Conservation (phyloP, 441 rosid genomes). For the Rhodomyrtus psidioides region DNA sequence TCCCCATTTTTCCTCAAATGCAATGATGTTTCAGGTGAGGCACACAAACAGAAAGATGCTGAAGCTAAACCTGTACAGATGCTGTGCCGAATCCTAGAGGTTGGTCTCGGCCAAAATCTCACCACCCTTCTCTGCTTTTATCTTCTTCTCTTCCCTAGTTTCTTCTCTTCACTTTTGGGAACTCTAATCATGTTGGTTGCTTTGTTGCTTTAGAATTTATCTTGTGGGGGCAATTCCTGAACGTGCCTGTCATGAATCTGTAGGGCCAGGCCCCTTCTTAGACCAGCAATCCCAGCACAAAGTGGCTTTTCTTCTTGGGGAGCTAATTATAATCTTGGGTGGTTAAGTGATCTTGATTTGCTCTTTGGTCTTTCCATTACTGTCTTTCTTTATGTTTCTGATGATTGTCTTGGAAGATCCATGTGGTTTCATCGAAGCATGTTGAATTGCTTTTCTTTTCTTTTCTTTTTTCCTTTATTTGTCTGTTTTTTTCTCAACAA, state of each 20-base stretch:
- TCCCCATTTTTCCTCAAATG: conserved; percentile 24
- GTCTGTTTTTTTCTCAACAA: background rate
- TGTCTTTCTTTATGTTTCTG: background rate
- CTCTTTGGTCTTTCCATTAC: background rate
- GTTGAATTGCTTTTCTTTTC: background rate
- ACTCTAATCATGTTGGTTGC: background rate
- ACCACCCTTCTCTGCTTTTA: background rate
- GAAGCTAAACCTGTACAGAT: background rate
- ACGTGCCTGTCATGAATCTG: background rate
- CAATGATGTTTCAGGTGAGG: background rate
- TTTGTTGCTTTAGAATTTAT: background rate
- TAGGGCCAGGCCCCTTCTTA: background rate
- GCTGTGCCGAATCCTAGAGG: background rate
- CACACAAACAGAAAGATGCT: background rate
- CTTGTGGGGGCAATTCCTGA: background rate
- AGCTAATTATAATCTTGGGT: background rate
- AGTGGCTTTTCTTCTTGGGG: background rate
- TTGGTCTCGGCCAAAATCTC: background rate
- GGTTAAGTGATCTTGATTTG: background rate
- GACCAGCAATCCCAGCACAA: background rate
- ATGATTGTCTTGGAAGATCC: background rate
- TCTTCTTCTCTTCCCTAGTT: background rate
- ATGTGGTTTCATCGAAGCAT: background rate
- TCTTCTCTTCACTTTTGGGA: background rate
- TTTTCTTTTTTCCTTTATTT: background rate